Conservation (phyloP, 192 early-diverging fungal species). For the Lobosporangium transversale region DNA sequence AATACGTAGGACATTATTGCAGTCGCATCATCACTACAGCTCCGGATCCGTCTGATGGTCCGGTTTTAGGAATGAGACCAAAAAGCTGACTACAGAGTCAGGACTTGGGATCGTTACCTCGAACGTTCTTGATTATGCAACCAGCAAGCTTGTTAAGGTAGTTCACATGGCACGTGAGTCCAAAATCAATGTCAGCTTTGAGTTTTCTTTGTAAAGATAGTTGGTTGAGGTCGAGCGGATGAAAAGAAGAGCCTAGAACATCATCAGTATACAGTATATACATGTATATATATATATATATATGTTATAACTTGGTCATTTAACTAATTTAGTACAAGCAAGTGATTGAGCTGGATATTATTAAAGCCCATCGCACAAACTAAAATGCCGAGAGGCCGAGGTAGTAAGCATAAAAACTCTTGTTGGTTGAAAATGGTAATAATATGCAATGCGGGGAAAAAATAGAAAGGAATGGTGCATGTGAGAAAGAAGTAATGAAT, state of each 20-base stretch:
- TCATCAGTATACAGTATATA: too few relatives aligned
- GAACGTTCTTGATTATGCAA: slow-evolving; percentile 97
- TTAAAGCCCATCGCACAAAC: too few relatives aligned
- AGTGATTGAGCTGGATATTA: too few relatives aligned
- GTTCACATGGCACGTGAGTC: slow-evolving; percentile 80
- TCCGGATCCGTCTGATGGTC: slow-evolving; percentile 95
- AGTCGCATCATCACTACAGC: slow-evolving; percentile 89
- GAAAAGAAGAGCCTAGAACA: not conserved
- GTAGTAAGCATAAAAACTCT: too few relatives aligned
- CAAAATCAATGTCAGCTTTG: slow-evolving; percentile 78
- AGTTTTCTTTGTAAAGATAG: slow-evolving; percentile 56
- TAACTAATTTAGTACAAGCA: too few relatives aligned
- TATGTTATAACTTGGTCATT: too few relatives aligned
- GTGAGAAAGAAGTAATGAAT: too few relatives aligned
- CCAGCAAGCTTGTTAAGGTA: slow-evolving; percentile 90
- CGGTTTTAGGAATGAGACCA: slow-evolving; percentile 95
- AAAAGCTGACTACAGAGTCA: slow-evolving; percentile 91
- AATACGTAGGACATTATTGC: slow-evolving; percentile 98
- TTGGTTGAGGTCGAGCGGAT: not conserved
- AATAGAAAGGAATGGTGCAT: not conserved
- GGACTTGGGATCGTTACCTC: slow-evolving; percentile 92
- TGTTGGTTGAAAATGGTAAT: not conserved
- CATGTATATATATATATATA: too few relatives aligned
- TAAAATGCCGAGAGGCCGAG: too few relatives aligned
- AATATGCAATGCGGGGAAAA: slow-evolving; percentile 6